A percentile compares a stretch with the other conserved stretches of the same genome.
phyloP scores from a whole-genome alignment of 768 basidiomycete genomes.

The Tylopilus balloui region DNA sequence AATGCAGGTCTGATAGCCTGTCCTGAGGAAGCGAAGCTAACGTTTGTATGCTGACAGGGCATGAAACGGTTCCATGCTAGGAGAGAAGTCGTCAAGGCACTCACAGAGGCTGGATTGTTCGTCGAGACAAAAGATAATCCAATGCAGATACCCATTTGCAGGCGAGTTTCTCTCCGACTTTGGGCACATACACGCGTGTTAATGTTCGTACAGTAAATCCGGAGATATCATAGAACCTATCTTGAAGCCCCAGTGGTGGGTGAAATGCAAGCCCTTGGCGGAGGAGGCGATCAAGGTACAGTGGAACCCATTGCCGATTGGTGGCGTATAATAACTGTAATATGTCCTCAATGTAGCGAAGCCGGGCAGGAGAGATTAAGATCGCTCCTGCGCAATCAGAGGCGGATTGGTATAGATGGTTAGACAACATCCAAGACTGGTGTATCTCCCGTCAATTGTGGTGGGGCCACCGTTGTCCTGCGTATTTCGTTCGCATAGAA shows the following conservation, averaged over 20 bases:
- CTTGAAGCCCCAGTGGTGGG: constrained; percentile 99
- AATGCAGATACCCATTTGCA: constrained; percentile 95
- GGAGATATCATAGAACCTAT: constrained; percentile 95
- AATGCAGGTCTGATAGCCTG: constrained; percentile 39
- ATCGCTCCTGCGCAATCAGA: constrained; percentile 86
- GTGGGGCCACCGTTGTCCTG: constrained; percentile 98
- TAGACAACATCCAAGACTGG: constrained; percentile 96
- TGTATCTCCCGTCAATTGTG: constrained; percentile 98
- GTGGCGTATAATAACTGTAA: not conserved
- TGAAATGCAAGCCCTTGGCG: constrained; percentile 86
- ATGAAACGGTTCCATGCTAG: constrained; percentile 97
- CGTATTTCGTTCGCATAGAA: constrained; percentile 86
- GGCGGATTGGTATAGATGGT: constrained; percentile 94
- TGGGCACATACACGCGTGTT: not conserved
- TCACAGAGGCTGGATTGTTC: constrained; percentile 82
- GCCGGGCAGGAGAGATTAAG: constrained; percentile 77
- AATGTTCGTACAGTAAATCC: constrained; percentile 62
- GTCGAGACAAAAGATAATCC: constrained; percentile 93
- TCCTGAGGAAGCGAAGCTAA: not conserved
- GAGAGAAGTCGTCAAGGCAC: constrained; percentile 71
- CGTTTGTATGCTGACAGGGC: constrained; percentile 46
- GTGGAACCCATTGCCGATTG: not conserved
- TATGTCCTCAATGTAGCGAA: constrained; percentile 52
- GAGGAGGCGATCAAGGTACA: constrained; percentile 81
- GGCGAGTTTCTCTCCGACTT: constrained; percentile 34